A percentile compares a stretch with the other conserved stretches of the same genome.
Evolutionary conservation across 345 rosid species (phyloP).

Genomic region (Citrus mangshanensis): DNA sequence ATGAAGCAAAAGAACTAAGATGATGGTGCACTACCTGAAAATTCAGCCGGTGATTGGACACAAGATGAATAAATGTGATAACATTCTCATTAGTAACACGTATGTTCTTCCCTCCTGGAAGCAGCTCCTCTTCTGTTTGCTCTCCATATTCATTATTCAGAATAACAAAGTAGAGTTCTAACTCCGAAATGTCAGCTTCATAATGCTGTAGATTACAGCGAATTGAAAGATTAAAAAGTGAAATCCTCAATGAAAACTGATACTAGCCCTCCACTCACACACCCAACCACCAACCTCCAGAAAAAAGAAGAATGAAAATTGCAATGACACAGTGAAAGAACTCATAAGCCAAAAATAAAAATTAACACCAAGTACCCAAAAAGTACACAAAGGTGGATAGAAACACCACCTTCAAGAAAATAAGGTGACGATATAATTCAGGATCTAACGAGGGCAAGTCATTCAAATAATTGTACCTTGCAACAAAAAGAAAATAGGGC

Average conservation of each 20-base stretch:
- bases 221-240: not conserved
- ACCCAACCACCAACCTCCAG: not conserved
- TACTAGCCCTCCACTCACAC: not conserved
- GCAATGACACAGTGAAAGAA: not conserved
- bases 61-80: conserved; percentile 88
- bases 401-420: conserved; percentile 80
- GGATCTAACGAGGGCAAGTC: conserved; percentile 98
- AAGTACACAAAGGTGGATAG: not conserved
- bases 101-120: conserved; percentile 76
- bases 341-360: not conserved
- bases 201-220: conserved; percentile 59
- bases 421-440: conserved; percentile 94
- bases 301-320: not conserved
- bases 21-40: conserved; percentile 54
- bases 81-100: conserved; percentile 89
- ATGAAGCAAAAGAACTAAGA: conserved; percentile 2
- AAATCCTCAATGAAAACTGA: conserved; percentile 5
- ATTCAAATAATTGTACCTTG: conserved; percentile 86
- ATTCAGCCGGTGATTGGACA: conserved; percentile 94
- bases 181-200: conserved; percentile 70
- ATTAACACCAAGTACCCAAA: not conserved
- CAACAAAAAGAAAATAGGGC: conserved; percentile 12
- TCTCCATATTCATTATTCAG: conserved; percentile 97
- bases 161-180: conserved; percentile 91
- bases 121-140: conserved; percentile 90